These are phyloP conservation scores for Pichia cephalocereana DNA, from an alignment of 805 yeast genomes.

Conservation along the genomic window DNA sequence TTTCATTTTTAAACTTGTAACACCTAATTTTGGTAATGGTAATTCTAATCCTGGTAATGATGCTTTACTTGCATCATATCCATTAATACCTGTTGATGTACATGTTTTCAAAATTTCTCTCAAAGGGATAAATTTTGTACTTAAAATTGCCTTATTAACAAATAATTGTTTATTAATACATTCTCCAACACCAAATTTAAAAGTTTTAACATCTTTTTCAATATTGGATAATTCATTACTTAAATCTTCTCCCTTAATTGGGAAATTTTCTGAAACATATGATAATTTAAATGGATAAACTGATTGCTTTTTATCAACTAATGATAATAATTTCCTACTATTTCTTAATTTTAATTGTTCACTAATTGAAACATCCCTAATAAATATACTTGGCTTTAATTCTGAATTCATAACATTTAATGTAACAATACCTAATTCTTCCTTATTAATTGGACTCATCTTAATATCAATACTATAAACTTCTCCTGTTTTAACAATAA, in stretches of 20 bases:
- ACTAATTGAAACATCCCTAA: conserved; percentile 79
- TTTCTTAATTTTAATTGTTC: conserved; percentile 70
- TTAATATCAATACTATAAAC: conserved; percentile 77
- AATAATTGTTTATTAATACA: conserved; percentile 71
- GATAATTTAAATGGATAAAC: conserved; percentile 90
- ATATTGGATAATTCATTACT: conserved; percentile 35
- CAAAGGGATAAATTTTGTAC: conserved; percentile 68
- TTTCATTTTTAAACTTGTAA: conserved; percentile 59
- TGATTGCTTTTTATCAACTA: conserved; percentile 63
- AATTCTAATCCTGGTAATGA: conserved; percentile 62
- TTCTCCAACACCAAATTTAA: conserved; percentile 73
- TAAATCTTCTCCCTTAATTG: conserved; percentile 32
- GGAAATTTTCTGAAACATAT: conserved; percentile 56
- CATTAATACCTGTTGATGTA: conserved; percentile 58
- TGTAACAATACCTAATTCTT: conserved; percentile 59
- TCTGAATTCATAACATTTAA: conserved; percentile 50
- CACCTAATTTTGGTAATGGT: conserved; percentile 66
- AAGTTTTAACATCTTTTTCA: conserved; percentile 47
- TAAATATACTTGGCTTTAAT: conserved; percentile 51
- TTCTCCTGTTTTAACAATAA: conserved; percentile 69
- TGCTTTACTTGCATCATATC: conserved; percentile 59
- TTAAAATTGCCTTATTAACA: conserved; percentile 61
- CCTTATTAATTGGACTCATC: conserved; percentile 51
- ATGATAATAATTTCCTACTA: conserved; percentile 59
- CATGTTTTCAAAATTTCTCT: conserved; percentile 51